Base-by-base conservation (phyloP, 805 yeast species). In the Yarrowia sp. region DNA sequence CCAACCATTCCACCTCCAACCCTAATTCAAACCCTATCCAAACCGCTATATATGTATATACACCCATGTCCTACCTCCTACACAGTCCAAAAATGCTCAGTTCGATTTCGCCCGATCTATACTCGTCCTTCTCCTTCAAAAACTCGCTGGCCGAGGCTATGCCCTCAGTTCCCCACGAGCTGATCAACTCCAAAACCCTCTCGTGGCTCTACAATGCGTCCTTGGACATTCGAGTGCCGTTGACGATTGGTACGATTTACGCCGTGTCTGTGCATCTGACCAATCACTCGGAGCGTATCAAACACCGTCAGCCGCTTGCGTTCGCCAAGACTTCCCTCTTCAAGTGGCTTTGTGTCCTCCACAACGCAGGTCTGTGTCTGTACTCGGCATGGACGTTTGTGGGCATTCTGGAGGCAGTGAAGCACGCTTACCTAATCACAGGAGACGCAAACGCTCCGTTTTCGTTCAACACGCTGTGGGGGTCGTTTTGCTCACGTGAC, bases 391-490 rank as follows among this genome's bases (percentile, higher is more conserved):
- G 91, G 91, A 87, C 92, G 9, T 87, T 87, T 71, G 58, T 85
- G 26, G 90, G 91, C n/a, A 87, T 88, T 87, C 76, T 83, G 36
- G 73, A 79, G 19, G 80, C 89, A 11, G 84, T 88, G 73, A 40
- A 36, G 7, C 15, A 26, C 43, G 50, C 61, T 8, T 76, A 79
- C 69, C 76, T 78, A 59, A 81, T 84, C 70, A 76, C 82, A 2
- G 55, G 59, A n/a, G 32, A 43, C 70, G n/a, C 98, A 98, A 79
- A 69, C 22, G 98, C 98, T 78, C 91, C 92, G 80, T 92, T 82
- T 84, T 92, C 97, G 73, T 93, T 83, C 87, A 77, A 95, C 75
- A 91, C 93, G 81, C 88, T 91, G 74, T 87, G 90, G 84, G 84
- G 86, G 72, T 78, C 89, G 0, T 81, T 88, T 43, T 88, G 92